These are phyloP conservation scores for Kluyveromyces sp. DNA, from an alignment of 1,139 yeast genomes.

Conservation along the genomic window DNA sequence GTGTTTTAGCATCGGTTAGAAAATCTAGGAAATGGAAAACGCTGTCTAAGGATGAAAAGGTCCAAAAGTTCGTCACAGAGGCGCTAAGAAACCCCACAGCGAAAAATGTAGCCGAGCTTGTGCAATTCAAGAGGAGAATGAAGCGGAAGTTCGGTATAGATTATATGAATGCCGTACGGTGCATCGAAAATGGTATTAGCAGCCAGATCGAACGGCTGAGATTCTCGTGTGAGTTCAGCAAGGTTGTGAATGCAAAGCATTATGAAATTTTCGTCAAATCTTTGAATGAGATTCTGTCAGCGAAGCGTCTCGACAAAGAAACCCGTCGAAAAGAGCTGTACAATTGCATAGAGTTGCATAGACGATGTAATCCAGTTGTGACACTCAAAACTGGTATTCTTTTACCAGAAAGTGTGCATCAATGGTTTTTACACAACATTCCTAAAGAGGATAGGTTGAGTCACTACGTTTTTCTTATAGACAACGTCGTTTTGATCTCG, in stretches of 20 bases:
- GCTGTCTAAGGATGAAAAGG: neutral
- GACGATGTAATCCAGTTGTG: conserved; percentile 15
- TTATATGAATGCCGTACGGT: neutral
- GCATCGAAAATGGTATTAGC: conserved; percentile 1
- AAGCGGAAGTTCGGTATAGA: neutral
- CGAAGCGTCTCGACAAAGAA: conserved; percentile 1
- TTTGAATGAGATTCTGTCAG: conserved; percentile 8
- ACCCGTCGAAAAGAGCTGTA: conserved; percentile 14
- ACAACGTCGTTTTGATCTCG: conserved; percentile 20
- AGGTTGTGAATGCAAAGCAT: conserved; percentile 7
- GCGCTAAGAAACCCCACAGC: neutral
- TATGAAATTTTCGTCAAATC: conserved; percentile 11
- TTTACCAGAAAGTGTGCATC: conserved; percentile 22
- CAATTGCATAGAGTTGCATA: conserved; percentile 16
- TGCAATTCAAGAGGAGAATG: conserved; percentile 6
- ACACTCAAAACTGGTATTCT: conserved; percentile 13
- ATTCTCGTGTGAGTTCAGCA: conserved; percentile 5
- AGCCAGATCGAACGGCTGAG: neutral
- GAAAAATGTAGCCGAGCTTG: neutral
- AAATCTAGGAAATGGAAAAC: neutral
- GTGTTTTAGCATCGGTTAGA: neutral
- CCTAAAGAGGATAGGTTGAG: conserved; percentile 15
- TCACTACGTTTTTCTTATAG: conserved; percentile 25
- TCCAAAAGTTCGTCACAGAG: neutral
- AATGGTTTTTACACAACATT: conserved; percentile 24